Evolutionary conservation across 2,329 filamentous ascomycete species (phyloP).

Genomic region (Cryphonectria naterciae): DNA sequence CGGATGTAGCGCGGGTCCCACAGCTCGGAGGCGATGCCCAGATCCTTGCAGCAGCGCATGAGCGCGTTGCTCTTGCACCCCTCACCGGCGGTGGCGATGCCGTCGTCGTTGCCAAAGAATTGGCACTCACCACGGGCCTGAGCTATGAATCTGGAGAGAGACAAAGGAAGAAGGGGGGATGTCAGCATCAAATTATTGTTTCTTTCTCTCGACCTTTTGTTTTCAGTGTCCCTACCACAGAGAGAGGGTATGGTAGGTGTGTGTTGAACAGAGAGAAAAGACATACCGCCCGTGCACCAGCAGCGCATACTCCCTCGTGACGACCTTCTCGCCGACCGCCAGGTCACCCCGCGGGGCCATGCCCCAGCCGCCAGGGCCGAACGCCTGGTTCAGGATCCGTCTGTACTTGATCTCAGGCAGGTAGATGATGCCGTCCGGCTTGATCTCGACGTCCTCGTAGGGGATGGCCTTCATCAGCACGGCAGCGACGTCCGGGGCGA

Average conservation of each 20-base stretch:
- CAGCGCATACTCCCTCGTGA: constrained; percentile 91
- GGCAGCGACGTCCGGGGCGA: constrained; percentile 69
- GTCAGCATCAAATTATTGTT: not conserved
- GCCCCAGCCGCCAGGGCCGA: constrained; percentile 95
- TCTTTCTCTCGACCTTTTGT: not conserved
- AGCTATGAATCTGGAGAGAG: constrained; percentile 73
- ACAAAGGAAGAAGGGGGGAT: not conserved
- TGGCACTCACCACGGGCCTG: constrained; percentile 93
- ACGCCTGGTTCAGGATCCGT: constrained; percentile 84
- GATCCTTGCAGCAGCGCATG: constrained; percentile 97
- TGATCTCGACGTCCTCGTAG: constrained; percentile 86
- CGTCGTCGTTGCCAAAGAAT: constrained; percentile 81
- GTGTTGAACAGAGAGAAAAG: not conserved
- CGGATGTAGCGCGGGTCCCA: constrained; percentile 95
- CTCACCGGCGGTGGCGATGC: constrained; percentile 91
- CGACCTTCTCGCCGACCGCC: constrained; percentile 77
- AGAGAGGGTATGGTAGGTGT: not conserved
- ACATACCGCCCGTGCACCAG: constrained; percentile 83
- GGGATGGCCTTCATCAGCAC: constrained; percentile 71
- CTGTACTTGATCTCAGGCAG: constrained; percentile 98
- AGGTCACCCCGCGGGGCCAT: constrained; percentile 85
- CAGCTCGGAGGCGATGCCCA: constrained; percentile 91
- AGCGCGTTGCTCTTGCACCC: constrained; percentile 97
- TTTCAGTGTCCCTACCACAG: not conserved
- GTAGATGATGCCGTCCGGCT: constrained; percentile 96